A percentile compares a stretch with the other conserved stretches of the same genome.
Conservation (phyloP, 2,329 filamentous ascomycete genomes). For the Claviceps citrina region DNA sequence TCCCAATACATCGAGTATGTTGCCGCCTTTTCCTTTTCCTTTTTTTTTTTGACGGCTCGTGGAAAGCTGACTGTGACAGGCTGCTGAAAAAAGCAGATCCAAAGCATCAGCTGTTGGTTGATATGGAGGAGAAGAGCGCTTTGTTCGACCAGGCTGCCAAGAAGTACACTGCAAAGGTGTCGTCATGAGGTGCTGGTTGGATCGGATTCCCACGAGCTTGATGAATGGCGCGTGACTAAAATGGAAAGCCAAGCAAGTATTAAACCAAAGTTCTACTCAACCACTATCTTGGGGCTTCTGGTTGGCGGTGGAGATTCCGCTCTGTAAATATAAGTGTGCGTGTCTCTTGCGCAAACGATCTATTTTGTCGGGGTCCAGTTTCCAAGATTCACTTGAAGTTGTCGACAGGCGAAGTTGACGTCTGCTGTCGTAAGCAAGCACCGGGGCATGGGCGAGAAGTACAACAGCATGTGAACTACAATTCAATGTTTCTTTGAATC, state of each 20-base stretch:
- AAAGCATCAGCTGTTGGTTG: constrained; percentile 54
- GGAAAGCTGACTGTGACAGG: constrained; percentile 23
- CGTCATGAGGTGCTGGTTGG: constrained; percentile 22
- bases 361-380: no score
- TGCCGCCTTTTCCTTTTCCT: no score
- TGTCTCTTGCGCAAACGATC: no score
- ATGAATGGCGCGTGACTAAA: constrained; percentile 17
- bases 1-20: constrained; percentile 47
- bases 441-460: no score
- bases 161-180: constrained; percentile 77
- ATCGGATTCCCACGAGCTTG: constrained; percentile 13
- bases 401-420: no score
- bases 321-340: background rate
- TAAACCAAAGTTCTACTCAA: background rate
- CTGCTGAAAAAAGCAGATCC: constrained; percentile 43
- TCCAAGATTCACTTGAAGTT: no score
- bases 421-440: no score
- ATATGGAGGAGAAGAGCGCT: constrained; percentile 72
- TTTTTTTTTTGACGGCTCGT: background rate
- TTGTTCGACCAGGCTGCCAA: constrained; percentile 72
- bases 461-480: no score
- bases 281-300: background rate
- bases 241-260: background rate
- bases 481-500: no score
- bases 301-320: no score